Conservation (phyloP, 495 filamentous ascomycete species). For the Mycothermus thermophilus region DNA sequence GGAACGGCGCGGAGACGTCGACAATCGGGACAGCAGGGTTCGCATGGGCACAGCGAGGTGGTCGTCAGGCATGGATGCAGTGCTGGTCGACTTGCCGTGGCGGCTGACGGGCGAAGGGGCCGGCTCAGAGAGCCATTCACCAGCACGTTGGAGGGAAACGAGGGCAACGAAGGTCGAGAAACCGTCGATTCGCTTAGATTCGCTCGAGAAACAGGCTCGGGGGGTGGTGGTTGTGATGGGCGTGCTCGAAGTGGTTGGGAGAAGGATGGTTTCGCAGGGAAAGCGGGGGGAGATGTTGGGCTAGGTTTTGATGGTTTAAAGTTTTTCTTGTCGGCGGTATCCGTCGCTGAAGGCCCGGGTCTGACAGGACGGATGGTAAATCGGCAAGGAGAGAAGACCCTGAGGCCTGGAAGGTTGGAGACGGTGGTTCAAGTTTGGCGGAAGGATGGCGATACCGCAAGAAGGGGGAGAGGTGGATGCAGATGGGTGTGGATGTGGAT, state of each 20-base stretch:
- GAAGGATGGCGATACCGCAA: too few relatives aligned
- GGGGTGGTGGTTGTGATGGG: background rate
- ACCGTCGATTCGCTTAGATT: too few relatives aligned
- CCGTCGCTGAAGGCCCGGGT: too few relatives aligned
- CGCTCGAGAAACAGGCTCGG: background rate
- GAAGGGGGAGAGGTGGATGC: background rate
- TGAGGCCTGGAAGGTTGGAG: too few relatives aligned
- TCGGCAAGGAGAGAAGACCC: too few relatives aligned
- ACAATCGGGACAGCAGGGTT: constrained; percentile 11
- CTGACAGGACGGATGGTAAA: too few relatives aligned
- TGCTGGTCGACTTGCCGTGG: constrained; percentile 12
- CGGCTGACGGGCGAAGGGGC: constrained; percentile 1
- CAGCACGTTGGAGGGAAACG: constrained; percentile 1
- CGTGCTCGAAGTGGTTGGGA: background rate
- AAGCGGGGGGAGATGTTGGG: constrained; percentile 4
- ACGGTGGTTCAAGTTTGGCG: too few relatives aligned
- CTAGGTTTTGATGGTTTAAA: constrained; percentile 8
- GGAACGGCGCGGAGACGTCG: constrained; percentile 5
- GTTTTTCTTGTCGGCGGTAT: constrained; percentile 11
- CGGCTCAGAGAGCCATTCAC: constrained; percentile 20
- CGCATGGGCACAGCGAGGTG: constrained; percentile 18
- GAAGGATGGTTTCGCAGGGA: constrained; percentile 3
- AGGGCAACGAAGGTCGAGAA: too few relatives aligned
- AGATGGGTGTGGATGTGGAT: background rate
- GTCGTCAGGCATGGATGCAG: constrained; percentile 23